Conservation (phyloP, 202 grass and related monocot genomes). For the Saccharum hybrid region DNA sequence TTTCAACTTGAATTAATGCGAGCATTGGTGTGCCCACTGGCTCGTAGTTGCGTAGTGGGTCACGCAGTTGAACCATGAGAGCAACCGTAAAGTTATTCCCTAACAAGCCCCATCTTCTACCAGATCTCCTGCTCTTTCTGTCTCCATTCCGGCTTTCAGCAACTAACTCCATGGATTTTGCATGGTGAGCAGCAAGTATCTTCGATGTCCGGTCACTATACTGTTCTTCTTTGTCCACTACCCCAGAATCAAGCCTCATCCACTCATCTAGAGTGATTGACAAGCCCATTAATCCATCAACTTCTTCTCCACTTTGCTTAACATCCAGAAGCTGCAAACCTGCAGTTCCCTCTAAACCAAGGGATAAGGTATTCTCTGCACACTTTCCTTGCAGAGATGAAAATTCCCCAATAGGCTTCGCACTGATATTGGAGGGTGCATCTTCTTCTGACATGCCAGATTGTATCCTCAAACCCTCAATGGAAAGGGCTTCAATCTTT, state of each 20-base stretch:
- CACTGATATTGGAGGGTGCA: constrained; percentile 82
- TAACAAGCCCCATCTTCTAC: constrained; percentile 89
- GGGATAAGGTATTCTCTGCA: constrained; percentile 53
- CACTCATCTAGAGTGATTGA: constrained; percentile 94
- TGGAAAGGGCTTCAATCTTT: constrained; percentile 93
- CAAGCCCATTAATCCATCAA: constrained; percentile 94
- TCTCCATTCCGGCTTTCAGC: constrained; percentile 53
- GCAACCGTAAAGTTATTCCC: constrained; percentile 96
- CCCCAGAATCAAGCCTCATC: constrained; percentile 89
- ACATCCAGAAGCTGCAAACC: constrained; percentile 91
- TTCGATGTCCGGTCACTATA: constrained; percentile 77
- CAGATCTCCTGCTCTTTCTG: constrained; percentile 75
- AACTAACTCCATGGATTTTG: constrained; percentile 85
- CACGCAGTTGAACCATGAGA: constrained; percentile 90
- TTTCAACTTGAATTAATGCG: constrained; percentile 92
- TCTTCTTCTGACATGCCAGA: constrained; percentile 93
- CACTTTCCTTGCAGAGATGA: constrained; percentile 83
- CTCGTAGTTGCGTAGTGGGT: constrained; percentile 86
- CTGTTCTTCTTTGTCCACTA: constrained; percentile 81
- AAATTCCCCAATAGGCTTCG: constrained; percentile 71
- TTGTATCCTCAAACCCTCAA: constrained; percentile 98
- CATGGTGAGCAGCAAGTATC: constrained; percentile 97
- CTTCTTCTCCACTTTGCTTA: constrained; percentile 67
- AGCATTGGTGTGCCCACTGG: constrained; percentile 94
- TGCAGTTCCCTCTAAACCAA: constrained; percentile 94